Evolutionary conservation across 345 rosid genomes (phyloP).

Genomic region (Moricandia moricandioides): DNA sequence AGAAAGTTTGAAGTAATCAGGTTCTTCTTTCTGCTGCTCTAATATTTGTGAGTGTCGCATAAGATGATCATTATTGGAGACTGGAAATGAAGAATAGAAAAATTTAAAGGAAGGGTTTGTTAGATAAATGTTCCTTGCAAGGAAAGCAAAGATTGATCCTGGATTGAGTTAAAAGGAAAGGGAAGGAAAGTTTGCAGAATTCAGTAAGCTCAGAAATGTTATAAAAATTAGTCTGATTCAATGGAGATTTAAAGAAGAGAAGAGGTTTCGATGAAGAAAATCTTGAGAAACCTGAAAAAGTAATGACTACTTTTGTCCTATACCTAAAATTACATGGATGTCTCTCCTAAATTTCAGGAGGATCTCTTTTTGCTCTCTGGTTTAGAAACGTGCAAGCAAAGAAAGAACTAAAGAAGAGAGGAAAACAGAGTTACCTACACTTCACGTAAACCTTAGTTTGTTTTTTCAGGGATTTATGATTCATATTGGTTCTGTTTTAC

Average conservation of each 20-base stretch:
- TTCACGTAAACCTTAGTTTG: neutral
- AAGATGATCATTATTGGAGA: neutral
- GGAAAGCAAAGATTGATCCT: conserved; percentile 27
- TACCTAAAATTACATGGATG: conserved; percentile 11
- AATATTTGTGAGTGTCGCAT: neutral
- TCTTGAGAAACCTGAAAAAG: conserved; percentile 16
- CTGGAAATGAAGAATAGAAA: neutral
- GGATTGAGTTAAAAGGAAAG: conserved; percentile 27
- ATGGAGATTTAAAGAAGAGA: conserved; percentile 21
- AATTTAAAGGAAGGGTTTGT: neutral
- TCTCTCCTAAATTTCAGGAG: conserved; percentile 28
- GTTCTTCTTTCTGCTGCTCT: neutral
- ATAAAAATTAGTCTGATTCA: neutral
- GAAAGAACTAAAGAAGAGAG: neutral
- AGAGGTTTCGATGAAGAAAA: neutral
- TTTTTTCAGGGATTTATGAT: no score
- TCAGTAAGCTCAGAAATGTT: neutral
- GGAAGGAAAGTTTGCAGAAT: conserved; percentile 35
- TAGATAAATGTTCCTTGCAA: conserved; percentile 22
- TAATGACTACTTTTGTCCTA: conserved; percentile 17
- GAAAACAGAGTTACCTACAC: neutral
- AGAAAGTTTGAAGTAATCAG: neutral
- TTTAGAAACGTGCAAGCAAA: conserved; percentile 18
- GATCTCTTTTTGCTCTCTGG: conserved; percentile 13
- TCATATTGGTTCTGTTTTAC: conserved; percentile 7